Conservation (phyloP, 225 moss, liverwort and hornwort species). For the Antitrichia curtipendula region DNA sequence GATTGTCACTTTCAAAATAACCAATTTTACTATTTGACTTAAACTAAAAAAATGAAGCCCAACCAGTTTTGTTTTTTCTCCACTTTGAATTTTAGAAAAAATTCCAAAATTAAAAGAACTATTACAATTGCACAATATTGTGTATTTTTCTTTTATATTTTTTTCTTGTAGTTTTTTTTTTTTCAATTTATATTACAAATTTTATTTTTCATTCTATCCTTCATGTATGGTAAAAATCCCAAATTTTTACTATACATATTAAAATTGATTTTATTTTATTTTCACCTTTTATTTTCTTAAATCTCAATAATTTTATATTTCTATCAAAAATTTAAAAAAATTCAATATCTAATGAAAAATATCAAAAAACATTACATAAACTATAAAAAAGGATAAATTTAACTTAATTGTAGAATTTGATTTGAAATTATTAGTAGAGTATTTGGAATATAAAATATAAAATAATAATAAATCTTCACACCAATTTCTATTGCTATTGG, state of each 20-base stretch:
- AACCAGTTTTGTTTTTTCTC: not conserved
- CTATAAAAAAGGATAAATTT: not conserved
- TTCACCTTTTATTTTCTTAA: fast-evolving
- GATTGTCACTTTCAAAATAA: not conserved
- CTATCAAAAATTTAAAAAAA: not conserved
- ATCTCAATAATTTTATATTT: not conserved
- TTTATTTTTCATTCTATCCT: not conserved
- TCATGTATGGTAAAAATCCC: fast-evolving
- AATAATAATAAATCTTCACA: not conserved
- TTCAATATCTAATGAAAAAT: not conserved
- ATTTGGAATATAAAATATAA: not conserved
- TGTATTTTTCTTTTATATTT: fast-evolving
- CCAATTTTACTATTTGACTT: not conserved
- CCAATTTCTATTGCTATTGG: not conserved
- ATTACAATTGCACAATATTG: not conserved
- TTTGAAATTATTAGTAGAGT: not conserved
- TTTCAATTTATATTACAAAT: not conserved
- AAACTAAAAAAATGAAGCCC: not conserved
- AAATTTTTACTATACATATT: fast-evolving
- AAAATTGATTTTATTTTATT: not conserved
- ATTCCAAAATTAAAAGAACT: not conserved
- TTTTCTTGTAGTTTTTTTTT: no score
- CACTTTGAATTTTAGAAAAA: not conserved
- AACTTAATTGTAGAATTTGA: fast-evolving
- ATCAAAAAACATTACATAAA: no score